These are phyloP conservation scores for Phytophthora capsici DNA, from an alignment of 352 stramenopile species.

Conservation along the genomic window DNA sequence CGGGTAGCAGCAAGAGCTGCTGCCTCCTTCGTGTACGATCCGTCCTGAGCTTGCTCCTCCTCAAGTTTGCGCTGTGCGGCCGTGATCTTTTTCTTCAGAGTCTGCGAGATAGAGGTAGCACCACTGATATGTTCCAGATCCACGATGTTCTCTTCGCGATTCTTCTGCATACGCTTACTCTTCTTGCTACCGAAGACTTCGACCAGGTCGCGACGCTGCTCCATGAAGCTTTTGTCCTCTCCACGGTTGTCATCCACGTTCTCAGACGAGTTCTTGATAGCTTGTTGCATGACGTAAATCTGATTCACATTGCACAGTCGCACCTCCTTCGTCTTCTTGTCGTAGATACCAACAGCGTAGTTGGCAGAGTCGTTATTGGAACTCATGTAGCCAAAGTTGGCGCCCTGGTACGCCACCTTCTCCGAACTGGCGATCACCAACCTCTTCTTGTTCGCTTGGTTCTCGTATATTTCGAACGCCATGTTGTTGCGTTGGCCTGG, in stretches of 20 bases:
- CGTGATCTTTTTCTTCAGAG: slow-evolving; percentile 80
- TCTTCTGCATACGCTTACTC: slow-evolving; percentile 86
- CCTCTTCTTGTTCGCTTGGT: slow-evolving; percentile 80
- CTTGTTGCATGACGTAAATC: slow-evolving; percentile 90
- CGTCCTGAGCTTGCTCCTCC: slow-evolving; percentile 57
- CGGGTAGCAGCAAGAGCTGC: slow-evolving; percentile 63
- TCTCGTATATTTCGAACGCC: slow-evolving; percentile 84
- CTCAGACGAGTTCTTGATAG: slow-evolving; percentile 70
- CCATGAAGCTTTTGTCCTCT: slow-evolving; percentile 66
- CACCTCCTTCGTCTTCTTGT: slow-evolving; percentile 78
- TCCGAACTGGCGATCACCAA: slow-evolving; percentile 80
- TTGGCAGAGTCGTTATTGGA: slow-evolving; percentile 71
- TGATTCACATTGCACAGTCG: slow-evolving; percentile 81
- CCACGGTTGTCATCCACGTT: slow-evolving; percentile 73
- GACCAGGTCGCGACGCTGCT: slow-evolving; percentile 76
- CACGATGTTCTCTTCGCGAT: slow-evolving; percentile 84
- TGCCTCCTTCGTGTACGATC: slow-evolving; percentile 59
- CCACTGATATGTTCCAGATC: slow-evolving; percentile 80
- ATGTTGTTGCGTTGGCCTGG: slow-evolving; percentile 62
- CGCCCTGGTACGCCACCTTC: slow-evolving; percentile 84
- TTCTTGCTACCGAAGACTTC: slow-evolving; percentile 86
- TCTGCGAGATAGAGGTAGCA: slow-evolving; percentile 66
- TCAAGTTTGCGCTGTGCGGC: slow-evolving; percentile 57
- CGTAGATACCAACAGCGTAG: slow-evolving; percentile 80
- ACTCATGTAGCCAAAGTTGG: slow-evolving; percentile 86